These are phyloP conservation scores for Micractinium sp. DNA, from an alignment of 139 green algal genomes.

Conservation along the genomic window DNA sequence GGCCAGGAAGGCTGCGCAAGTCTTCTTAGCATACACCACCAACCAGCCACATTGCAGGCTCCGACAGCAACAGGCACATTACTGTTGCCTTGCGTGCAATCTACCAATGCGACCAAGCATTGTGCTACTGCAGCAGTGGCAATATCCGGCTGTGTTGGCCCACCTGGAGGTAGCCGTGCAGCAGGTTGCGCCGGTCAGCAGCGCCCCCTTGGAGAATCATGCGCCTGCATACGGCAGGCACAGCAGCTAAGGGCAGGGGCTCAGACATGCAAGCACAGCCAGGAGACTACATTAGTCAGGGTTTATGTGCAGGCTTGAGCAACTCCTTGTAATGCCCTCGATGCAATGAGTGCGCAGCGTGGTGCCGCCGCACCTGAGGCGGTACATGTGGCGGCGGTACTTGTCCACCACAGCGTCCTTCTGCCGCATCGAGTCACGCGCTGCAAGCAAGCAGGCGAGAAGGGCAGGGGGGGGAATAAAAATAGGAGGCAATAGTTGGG, in stretches of 20 bases:
- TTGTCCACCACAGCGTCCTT: constrained; percentile 43
- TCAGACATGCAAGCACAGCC: background rate
- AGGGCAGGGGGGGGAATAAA: background rate
- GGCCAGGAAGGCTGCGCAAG: background rate
- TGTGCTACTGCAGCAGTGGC: too few species aligned
- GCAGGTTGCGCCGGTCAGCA: background rate
- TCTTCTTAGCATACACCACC: background rate
- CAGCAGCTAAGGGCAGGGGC: background rate
- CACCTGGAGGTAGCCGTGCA: constrained; percentile 39
- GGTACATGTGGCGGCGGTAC: constrained; percentile 45
- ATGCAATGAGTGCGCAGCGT: background rate
- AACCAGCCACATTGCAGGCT: background rate
- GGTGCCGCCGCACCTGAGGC: background rate
- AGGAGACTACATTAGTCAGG: background rate
- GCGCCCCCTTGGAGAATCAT: constrained; percentile 27
- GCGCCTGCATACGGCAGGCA: background rate
- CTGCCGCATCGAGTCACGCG: background rate
- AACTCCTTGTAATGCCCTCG: background rate
- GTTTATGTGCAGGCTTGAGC: background rate
- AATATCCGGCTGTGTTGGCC: too few species aligned
- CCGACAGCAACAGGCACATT: too few species aligned
- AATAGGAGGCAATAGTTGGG: background rate
- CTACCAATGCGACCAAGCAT: background rate
- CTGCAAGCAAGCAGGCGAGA: background rate
- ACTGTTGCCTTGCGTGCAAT: background rate